A percentile compares a stretch with the other conserved stretches of the same genome.
These are phyloP conservation scores for Trichoderma sp. DNA, from an alignment of 2,329 filamentous ascomycete genomes.

Conservation along the genomic window DNA sequence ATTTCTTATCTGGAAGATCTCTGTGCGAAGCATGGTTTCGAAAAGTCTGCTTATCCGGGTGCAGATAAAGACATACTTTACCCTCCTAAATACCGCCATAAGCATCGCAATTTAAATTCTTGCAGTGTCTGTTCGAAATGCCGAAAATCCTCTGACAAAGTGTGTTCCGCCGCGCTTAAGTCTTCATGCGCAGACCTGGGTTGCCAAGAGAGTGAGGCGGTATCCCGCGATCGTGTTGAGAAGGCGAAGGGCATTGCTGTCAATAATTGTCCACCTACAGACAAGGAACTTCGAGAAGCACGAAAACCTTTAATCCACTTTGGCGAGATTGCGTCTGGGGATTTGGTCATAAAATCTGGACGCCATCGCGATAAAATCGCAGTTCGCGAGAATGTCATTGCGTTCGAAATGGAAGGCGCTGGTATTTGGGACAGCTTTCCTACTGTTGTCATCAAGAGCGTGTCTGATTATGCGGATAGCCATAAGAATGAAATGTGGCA, in stretches of 20 bases:
- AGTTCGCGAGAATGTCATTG: slow-evolving; percentile 31
- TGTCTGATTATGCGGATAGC: slow-evolving; percentile 46
- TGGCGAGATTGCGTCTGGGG: slow-evolving; percentile 44
- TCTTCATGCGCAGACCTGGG: background rate
- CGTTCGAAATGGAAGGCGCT: slow-evolving; percentile 42
- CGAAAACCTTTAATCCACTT: slow-evolving; percentile 33
- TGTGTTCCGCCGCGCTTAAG: background rate
- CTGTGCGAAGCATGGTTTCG: background rate
- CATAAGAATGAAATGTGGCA: slow-evolving; percentile 45
- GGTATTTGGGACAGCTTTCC: slow-evolving; percentile 39
- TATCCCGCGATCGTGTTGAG: background rate
- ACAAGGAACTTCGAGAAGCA: background rate
- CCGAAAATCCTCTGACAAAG: background rate
- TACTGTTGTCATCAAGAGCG: slow-evolving; percentile 43
- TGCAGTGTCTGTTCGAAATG: background rate
- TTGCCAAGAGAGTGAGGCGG: background rate
- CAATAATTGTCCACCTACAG: background rate
- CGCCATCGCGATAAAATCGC: slow-evolving; percentile 41
- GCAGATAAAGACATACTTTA: background rate
- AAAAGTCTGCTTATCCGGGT: background rate
- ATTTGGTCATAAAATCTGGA: slow-evolving; percentile 46
- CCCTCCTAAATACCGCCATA: background rate
- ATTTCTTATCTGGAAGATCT: background rate
- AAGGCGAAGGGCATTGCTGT: background rate
- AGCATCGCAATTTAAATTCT: background rate